Evolutionary conservation across 495 filamentous ascomycete species (phyloP), one percentile per base, ranked within the genome.

Genomic region (Parmelia sp.): DNA sequence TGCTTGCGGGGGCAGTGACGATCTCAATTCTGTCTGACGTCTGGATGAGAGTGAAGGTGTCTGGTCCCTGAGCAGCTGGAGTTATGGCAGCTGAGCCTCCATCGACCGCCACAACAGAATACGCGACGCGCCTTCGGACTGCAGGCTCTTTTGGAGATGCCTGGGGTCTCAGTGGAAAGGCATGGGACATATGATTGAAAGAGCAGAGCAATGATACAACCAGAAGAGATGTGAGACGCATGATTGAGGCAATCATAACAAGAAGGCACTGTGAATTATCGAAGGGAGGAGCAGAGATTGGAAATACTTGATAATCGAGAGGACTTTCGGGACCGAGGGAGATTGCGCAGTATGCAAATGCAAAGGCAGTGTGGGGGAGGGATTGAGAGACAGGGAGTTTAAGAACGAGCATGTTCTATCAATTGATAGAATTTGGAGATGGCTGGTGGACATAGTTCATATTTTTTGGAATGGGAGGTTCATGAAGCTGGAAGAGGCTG

Each of bases 101-200:
- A 63, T 74, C 79, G 27, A 82, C 80, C 61, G 81, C 79, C 62
- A 82, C 80, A 36, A 83, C 74, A 9, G 75, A 71, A 66, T 83
- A 83, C 27, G 70, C 66, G 36, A 71, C 68, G 53, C 69, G 69
- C 44, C 58, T 65, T 42, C 47, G 37, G 58, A 68, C 42, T 27
- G 64, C 63, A 44, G 60, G 49, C 45, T 65, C 42, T 51, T 19
- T 37, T 23, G 59, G 49, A 15, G 31, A 40, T 36, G 29, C 60
- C 45, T 36, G 49, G 11, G 56, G 29, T 27, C 33, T 59, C 31
- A 65, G 55, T 31, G 64, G 62, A 4, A 71, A 39, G 27, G 67
- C 60, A 58, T 62, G 47, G n/a, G 60, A 63, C 5, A 63, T 2
- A 15, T 25, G 39, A 61, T 3, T 49, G 21, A 35, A 25, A 23